Conservation (phyloP, 2,329 filamentous ascomycete genomes). For the Onygenales sp. region DNA sequence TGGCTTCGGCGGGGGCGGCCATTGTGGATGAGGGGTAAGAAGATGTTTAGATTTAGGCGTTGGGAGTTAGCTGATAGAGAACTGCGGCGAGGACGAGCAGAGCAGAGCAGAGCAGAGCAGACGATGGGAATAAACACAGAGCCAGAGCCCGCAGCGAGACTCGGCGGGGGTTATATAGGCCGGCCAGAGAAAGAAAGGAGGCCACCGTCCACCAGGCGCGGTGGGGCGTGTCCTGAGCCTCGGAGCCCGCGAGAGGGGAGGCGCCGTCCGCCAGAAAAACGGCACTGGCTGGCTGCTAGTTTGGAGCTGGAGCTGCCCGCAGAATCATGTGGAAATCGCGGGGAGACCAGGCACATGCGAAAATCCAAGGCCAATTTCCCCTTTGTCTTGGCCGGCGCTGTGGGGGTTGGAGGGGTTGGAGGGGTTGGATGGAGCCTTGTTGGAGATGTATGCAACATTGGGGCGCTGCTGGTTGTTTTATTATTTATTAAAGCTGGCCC, state of each 20-base stretch:
- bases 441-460: too few species aligned
- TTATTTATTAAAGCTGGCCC: too few species aligned
- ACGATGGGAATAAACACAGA: background rate
- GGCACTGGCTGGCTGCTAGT: too few species aligned
- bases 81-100: background rate
- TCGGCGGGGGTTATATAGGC: background rate
- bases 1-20: conserved; percentile 62
- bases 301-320: background rate
- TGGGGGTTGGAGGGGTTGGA: too few species aligned
- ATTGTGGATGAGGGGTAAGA: conserved; percentile 39
- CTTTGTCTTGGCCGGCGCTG: too few species aligned
- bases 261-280: background rate
- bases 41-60: conserved; percentile 16
- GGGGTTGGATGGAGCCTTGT: too few species aligned
- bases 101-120: background rate
- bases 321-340: background rate
- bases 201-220: background rate
- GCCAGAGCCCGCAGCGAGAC: background rate
- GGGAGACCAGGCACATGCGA: background rate
- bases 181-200: background rate
- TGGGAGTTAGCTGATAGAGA: background rate
- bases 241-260: background rate
- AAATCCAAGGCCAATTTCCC: too few species aligned
- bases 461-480: too few species aligned
- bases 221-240: background rate